These are phyloP conservation scores for Trypanosoma mega DNA, from an alignment of 208 protist genomes.

Conservation along the genomic window DNA sequence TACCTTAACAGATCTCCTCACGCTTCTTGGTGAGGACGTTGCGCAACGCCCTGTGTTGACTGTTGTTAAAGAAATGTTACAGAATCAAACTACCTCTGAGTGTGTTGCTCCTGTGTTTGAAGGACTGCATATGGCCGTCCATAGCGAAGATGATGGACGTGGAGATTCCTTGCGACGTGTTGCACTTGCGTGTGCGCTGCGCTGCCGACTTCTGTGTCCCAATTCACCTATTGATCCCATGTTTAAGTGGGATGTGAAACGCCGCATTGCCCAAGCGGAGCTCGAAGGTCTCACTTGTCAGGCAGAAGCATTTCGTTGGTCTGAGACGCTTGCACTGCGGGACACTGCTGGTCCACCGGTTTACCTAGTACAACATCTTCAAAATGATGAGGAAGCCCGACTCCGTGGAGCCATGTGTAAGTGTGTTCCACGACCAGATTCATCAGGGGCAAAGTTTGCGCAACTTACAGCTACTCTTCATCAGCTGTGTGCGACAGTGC, in stretches of 20 bases:
- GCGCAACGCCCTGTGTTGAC: not conserved
- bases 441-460: constrained; percentile 72
- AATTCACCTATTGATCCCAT: constrained; percentile 80
- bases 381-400: constrained; percentile 32
- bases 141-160: constrained; percentile 8
- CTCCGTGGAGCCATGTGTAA: constrained; percentile 34
- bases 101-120: constrained; percentile 25
- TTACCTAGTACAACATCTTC: constrained; percentile 37
- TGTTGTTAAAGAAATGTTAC: not conserved
- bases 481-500: constrained; percentile 53
- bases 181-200: constrained; percentile 58
- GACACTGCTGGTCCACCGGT: constrained; percentile 34
- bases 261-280: constrained; percentile 43
- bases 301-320: constrained; percentile 59
- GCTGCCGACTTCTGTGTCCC: constrained; percentile 81
- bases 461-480: constrained; percentile 64
- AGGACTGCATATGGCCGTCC: constrained; percentile 18
- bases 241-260: constrained; percentile 55
- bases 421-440: constrained; percentile 54
- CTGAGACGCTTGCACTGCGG: constrained; percentile 54
- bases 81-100: no score
- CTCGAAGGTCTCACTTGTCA: constrained; percentile 43
- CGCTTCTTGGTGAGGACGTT: constrained; percentile 34
- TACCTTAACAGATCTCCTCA: constrained; percentile 48
- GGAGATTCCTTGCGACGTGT: constrained; percentile 40